These are phyloP conservation scores for Tetracentron sinense DNA, from an alignment of 164 flowering plant species.

Conservation along the genomic window DNA sequence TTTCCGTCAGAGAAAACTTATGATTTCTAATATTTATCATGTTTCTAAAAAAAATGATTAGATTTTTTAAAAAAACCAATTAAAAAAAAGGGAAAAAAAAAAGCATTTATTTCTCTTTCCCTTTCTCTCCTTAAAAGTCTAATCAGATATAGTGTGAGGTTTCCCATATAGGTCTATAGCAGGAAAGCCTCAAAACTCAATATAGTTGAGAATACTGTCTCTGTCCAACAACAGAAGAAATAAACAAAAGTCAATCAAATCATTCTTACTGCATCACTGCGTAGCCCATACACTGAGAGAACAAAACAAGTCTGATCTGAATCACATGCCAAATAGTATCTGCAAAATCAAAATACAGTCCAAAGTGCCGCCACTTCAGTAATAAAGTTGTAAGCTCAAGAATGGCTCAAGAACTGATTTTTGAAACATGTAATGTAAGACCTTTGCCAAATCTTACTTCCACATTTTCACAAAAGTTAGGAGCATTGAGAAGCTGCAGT, in stretches of 20 bases:
- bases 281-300: conserved; percentile 65
- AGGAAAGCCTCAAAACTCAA: too few relatives aligned
- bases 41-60: too few relatives aligned
- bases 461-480: not conserved
- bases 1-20: too few relatives aligned
- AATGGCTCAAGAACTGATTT: not conserved
- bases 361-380: not conserved
- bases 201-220: too few relatives aligned
- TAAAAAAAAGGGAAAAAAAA: too few relatives aligned
- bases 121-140: too few relatives aligned
- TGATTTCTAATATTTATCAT: too few relatives aligned
- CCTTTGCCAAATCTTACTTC: not conserved
- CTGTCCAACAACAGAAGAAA: not conserved
- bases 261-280: conserved; percentile 53
- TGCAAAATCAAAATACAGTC: conserved; percentile 31
- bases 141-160: too few relatives aligned
- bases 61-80: too few relatives aligned
- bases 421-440: not conserved
- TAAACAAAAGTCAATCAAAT: conserved; percentile 7
- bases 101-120: too few relatives aligned
- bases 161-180: too few relatives aligned
- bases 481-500: not conserved
- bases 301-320: conserved; percentile 57
- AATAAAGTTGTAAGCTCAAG: not conserved
- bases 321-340: conserved; percentile 75